These are phyloP conservation scores for Aaosphaeria arxii DNA, from an alignment of 2,329 filamentous ascomycete genomes.

Conservation along the genomic window DNA sequence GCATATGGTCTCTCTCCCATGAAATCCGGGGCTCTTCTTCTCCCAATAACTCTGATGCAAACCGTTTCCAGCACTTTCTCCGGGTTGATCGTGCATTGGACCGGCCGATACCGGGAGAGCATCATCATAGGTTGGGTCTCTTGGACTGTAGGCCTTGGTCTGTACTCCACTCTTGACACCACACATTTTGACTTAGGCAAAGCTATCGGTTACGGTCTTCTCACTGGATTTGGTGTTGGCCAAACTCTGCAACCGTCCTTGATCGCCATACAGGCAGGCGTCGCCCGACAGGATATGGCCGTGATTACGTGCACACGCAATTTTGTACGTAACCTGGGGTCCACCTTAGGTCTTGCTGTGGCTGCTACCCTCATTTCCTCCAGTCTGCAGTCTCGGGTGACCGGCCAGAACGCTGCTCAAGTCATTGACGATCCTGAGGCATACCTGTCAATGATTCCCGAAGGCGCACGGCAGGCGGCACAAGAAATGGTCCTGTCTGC, in stretches of 20 bases:
- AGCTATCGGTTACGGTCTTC: constrained; percentile 1
- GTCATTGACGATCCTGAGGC: neutral
- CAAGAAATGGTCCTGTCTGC: neutral
- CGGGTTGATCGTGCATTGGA: constrained; percentile 15
- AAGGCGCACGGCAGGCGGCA: neutral
- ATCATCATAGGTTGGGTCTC: constrained; percentile 35
- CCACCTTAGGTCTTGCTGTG: constrained; percentile 37
- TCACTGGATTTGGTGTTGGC: constrained; percentile 45
- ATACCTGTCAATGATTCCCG: neutral
- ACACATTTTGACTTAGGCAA: constrained; percentile 19
- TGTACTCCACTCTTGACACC: constrained; percentile 48
- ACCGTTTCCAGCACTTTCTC: constrained; percentile 12
- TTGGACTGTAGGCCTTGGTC: constrained; percentile 52
- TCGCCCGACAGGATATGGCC: constrained; percentile 53
- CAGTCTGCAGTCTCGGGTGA: neutral
- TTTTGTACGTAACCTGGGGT: constrained; percentile 59
- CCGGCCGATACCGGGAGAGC: constrained; percentile 17
- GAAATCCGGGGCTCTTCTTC: constrained; percentile 8
- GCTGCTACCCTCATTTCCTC: constrained; percentile 8
- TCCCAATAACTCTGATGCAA: constrained; percentile 15
- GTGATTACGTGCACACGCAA: constrained; percentile 61
- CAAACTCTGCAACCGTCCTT: constrained; percentile 52
- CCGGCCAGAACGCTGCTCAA: neutral
- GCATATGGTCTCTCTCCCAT: constrained; percentile 27
- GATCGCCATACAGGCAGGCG: constrained; percentile 52